Conservation (phyloP, 192 early-diverging fungal genomes). For the Gonapodya prolifera region DNA sequence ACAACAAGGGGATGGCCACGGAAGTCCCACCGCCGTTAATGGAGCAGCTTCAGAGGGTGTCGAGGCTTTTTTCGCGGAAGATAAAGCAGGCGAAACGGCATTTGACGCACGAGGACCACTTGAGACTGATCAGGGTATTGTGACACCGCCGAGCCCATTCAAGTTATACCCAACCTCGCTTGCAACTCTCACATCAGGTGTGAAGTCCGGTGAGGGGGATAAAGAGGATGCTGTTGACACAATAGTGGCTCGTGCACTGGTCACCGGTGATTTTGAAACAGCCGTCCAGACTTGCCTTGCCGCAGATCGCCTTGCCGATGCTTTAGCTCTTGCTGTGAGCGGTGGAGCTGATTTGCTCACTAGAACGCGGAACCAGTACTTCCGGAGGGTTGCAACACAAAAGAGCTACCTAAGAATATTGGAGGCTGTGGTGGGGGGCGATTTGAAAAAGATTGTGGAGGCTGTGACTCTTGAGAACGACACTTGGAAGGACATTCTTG, state of each 20-base stretch:
- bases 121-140: not conserved
- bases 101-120: constrained; percentile 17
- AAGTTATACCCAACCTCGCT: constrained; percentile 17
- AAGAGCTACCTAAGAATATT: constrained; percentile 75
- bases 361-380: constrained; percentile 71
- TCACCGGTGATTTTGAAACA: constrained; percentile 85
- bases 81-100: constrained; percentile 19
- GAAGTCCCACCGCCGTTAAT: constrained; percentile 8
- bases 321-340: constrained; percentile 74
- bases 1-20: constrained; percentile 7
- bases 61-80: constrained; percentile 15
- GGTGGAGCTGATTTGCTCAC: constrained; percentile 64
- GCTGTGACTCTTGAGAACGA: constrained; percentile 54
- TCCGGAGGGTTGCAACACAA: constrained; percentile 52
- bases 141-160: constrained; percentile 16
- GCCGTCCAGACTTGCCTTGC: constrained; percentile 80
- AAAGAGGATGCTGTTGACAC: constrained; percentile 34
- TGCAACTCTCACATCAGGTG: constrained; percentile 27
- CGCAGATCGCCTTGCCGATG: constrained; percentile 71
- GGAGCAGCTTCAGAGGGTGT: constrained; percentile 12
- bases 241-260: constrained; percentile 32
- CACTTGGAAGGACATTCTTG: constrained; percentile 85
- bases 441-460: constrained; percentile 67
- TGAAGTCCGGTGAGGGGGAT: constrained; percentile 47
- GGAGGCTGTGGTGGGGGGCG: constrained; percentile 64